Base-by-base conservation (phyloP, 441 rosid species). In the Adansonia grandidieri region DNA sequence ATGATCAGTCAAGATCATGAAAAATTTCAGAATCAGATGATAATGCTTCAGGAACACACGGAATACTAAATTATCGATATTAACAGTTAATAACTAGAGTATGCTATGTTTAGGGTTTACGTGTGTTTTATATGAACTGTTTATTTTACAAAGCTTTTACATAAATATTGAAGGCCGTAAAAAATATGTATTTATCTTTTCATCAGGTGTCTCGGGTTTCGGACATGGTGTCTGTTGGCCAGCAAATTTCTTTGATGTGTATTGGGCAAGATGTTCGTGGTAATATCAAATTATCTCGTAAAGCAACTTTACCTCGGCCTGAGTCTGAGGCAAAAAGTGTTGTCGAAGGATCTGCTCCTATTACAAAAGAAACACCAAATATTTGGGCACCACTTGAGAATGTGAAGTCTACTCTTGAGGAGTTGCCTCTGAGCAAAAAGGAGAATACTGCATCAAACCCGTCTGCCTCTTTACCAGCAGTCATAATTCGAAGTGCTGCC, bases 201-300 rank as follows among this genome's bases (percentile, higher is more conserved):
- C 62, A 60, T 78, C 96, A 96, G 99, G 96, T 93, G 32, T 71
- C 95, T 67, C 91, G 88, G 74, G 89, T 96, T 84, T 87, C 98
- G 78, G 99, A 96, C 79, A 88, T 91, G 71, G 82, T 94, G 78
- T 85, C 90, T 68, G 84, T 92, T 47, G 98, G 98, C 76, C 90
- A 94, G 90, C 85, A 87, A 82, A 85, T 96, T 77, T 87, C 95
- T 75, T 78, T 90, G 88, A 89, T 75, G 97, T 96, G 99, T 86
- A 91, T 94, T 51, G 98, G 92, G 64, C 95, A 88, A 75, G 99
- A 96, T 84, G 97, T 96, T 54, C 97, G 96, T 56, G 98, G 99
- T 79, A 93, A 96, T 86, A 90, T 96, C 75, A 96, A 93, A 80
- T 79, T 96, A 74, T 96, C 99, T 74, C 96, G 85, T 79, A 96